Conservation (phyloP, 352 stramenopile species). For the Phytopythium litorale region DNA sequence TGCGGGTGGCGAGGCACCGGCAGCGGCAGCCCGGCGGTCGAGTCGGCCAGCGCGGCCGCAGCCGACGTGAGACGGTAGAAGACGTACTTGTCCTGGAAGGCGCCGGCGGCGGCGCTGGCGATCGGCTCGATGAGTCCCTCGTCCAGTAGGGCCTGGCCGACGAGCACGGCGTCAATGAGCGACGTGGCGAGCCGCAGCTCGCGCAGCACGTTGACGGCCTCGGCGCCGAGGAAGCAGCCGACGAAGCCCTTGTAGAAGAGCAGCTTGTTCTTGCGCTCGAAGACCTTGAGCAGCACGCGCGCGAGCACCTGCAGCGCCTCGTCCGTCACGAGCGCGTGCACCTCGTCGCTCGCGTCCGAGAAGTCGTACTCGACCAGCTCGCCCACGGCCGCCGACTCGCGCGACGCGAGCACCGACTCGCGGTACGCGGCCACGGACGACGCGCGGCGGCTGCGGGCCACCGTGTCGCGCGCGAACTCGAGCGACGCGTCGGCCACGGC, state of each 20-base stretch:
- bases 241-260: slow-evolving; percentile 85
- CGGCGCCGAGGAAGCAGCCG: slow-evolving; percentile 77
- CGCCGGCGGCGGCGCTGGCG: slow-evolving; percentile 46
- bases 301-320: slow-evolving; percentile 60
- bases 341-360: slow-evolving; percentile 61
- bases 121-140: slow-evolving; percentile 80
- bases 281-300: slow-evolving; percentile 73
- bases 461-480: slow-evolving; percentile 23
- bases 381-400: slow-evolving; percentile 28
- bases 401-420: slow-evolving; percentile 60
- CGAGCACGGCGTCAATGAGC: slow-evolving; percentile 75
- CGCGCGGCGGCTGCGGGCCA: slow-evolving; percentile 21
- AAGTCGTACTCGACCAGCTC: slow-evolving; percentile 76
- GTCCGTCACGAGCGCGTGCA: slow-evolving; percentile 81
- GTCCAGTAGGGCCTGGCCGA: slow-evolving; percentile 77
- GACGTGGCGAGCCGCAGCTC: slow-evolving; percentile 66
- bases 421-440: slow-evolving; percentile 68
- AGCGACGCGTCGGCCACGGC: slow-evolving; percentile 26
- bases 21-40: no score
- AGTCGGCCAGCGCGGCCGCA: background rate
- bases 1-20: no score
- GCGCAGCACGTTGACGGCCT: slow-evolving; percentile 80
- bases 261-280: slow-evolving; percentile 87
- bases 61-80: slow-evolving; percentile 73
- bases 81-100: slow-evolving; percentile 86